Conservation (phyloP, 192 early-diverging fungal species). For the Kappamyces sp. region DNA sequence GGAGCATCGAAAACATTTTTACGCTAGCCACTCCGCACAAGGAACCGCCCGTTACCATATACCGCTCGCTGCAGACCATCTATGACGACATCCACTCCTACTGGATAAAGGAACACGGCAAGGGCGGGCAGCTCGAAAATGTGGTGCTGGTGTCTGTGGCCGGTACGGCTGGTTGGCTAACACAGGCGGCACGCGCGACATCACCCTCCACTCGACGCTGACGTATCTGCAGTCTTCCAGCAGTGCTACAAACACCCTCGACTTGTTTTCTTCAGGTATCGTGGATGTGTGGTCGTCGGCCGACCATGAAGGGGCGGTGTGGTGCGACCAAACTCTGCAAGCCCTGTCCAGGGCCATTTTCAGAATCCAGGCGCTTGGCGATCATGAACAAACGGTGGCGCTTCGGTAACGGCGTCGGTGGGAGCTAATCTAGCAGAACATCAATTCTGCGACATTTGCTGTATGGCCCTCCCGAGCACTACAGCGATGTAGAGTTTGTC, state of each 20-base stretch:
- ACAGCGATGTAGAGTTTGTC: no score
- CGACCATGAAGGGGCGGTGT: slow-evolving; percentile 83
- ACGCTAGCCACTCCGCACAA: slow-evolving; percentile 87
- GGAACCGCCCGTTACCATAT: slow-evolving; percentile 71
- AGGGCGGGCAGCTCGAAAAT: slow-evolving; percentile 26
- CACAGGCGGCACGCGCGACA: slow-evolving; percentile 66
- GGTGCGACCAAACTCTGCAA: slow-evolving; percentile 79
- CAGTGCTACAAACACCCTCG: slow-evolving; percentile 63
- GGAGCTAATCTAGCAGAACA: no score
- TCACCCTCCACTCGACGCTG: slow-evolving; percentile 74
- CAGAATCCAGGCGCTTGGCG: background rate
- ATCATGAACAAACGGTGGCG: background rate
- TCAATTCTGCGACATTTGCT: no score
- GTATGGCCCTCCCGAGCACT: no score
- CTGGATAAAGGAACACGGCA: slow-evolving; percentile 53
- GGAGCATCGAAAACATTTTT: slow-evolving; percentile 73
- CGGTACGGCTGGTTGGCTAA: slow-evolving; percentile 30
- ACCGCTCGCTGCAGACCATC: slow-evolving; percentile 46
- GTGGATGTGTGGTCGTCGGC: slow-evolving; percentile 82
- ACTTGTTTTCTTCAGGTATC: slow-evolving; percentile 69
- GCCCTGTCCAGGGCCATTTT: slow-evolving; percentile 14
- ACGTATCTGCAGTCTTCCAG: slow-evolving; percentile 62
- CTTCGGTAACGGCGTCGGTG: no score
- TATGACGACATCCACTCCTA: slow-evolving; percentile 64
- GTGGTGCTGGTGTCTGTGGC: slow-evolving; percentile 82